phyloP scores from a whole-genome alignment of 2,329 filamentous ascomycete species.

The Neofusicoccum laricinum region DNA sequence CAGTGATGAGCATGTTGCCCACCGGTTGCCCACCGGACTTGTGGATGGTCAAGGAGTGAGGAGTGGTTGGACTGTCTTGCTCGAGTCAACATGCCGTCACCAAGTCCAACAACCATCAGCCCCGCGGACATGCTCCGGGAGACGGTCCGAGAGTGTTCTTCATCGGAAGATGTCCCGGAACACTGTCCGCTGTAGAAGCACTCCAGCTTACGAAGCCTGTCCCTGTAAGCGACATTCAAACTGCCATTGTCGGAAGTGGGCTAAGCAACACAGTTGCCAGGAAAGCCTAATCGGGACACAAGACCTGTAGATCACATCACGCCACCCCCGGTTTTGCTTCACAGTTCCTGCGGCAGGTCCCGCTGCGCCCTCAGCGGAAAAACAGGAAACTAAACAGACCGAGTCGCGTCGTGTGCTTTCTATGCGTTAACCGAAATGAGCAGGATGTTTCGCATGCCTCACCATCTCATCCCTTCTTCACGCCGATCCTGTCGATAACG shows the following conservation, averaged over 20 bases:
- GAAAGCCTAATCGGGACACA: background rate
- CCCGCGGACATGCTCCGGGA: background rate
- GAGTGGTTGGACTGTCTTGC: too few relatives aligned
- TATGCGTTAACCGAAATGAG: slow-evolving; percentile 5
- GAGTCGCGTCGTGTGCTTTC: background rate
- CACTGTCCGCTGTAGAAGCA: background rate
- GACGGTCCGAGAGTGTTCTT: background rate
- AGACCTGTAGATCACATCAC: background rate
- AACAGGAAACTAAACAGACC: background rate
- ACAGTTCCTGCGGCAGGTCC: background rate
- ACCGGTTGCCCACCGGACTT: too few relatives aligned
- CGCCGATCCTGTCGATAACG: background rate
- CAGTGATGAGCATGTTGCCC: too few relatives aligned
- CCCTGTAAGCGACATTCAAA: background rate
- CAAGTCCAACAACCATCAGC: too few relatives aligned
- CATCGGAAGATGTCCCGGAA: background rate
- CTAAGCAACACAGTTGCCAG: background rate
- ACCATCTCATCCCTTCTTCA: background rate
- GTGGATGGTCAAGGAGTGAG: too few relatives aligned
- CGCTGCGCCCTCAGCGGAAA: background rate
- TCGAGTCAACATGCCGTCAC: too few relatives aligned
- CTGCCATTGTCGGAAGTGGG: background rate
- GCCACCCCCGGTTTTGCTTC: background rate
- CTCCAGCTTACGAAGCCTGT: background rate
- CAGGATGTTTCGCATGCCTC: slow-evolving; percentile 1